Conservation (phyloP, 768 basidiomycete genomes). For the Lenzites betulinus region DNA sequence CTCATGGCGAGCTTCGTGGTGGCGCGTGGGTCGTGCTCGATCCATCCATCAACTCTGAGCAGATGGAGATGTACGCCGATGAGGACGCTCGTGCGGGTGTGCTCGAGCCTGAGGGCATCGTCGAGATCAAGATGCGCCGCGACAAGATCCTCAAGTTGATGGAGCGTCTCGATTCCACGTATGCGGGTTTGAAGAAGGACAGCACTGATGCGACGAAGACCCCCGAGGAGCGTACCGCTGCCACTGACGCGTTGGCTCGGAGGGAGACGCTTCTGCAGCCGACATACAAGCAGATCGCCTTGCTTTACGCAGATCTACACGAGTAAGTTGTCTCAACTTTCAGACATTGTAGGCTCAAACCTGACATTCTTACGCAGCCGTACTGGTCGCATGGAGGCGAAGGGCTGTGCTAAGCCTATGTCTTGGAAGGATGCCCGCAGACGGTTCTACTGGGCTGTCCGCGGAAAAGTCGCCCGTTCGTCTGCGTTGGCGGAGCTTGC, state of each 20-base stretch:
- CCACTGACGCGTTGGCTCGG: slow-evolving; percentile 65
- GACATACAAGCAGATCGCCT: slow-evolving; percentile 90
- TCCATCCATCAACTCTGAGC: slow-evolving; percentile 93
- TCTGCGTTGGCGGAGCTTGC: slow-evolving; percentile 62
- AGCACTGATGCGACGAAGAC: slow-evolving; percentile 75
- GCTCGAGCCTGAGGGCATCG: slow-evolving; percentile 93
- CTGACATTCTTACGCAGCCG: slow-evolving; percentile 55
- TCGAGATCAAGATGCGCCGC: slow-evolving; percentile 97
- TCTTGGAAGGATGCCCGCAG: slow-evolving; percentile 90
- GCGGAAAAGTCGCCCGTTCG: slow-evolving; percentile 76
- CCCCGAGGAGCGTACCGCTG: slow-evolving; percentile 71
- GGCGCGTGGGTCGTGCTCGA: slow-evolving; percentile 99
- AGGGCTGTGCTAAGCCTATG: slow-evolving; percentile 86
- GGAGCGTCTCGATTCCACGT: slow-evolving; percentile 89
- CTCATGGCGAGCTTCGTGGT: slow-evolving; percentile 97
- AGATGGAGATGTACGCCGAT: slow-evolving; percentile 99
- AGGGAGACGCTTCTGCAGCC: slow-evolving; percentile 84
- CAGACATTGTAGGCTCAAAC: not conserved
- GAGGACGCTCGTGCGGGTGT: slow-evolving; percentile 95
- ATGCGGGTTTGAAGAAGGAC: slow-evolving; percentile 76
- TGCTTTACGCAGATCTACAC: slow-evolving; percentile 95
- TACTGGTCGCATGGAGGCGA: slow-evolving; percentile 95
- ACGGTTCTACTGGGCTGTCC: slow-evolving; percentile 92
- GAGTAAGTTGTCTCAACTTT: slow-evolving; percentile 58
- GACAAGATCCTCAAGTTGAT: slow-evolving; percentile 89